phyloP scores from a whole-genome alignment of 495 filamentous ascomycete species.

The Penicillium coffeae region DNA sequence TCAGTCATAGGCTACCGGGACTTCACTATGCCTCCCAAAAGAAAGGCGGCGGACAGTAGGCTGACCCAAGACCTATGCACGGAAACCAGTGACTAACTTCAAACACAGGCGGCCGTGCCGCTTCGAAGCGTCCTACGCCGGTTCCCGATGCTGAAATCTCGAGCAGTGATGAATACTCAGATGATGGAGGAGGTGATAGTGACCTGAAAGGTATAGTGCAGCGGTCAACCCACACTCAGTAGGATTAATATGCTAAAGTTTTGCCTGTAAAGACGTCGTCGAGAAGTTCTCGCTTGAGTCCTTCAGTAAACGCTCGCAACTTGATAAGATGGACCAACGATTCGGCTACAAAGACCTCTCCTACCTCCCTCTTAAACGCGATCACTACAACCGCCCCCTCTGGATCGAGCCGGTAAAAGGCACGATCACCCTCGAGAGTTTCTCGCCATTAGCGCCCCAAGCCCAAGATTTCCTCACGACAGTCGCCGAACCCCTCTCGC shows the following conservation, averaged over 20 bases:
- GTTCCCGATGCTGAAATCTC: slow-evolving; percentile 62
- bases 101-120: slow-evolving; percentile 48
- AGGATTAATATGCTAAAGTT: slow-evolving; percentile 18
- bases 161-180: slow-evolving; percentile 69
- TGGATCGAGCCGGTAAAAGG: slow-evolving; percentile 87
- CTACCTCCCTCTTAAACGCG: slow-evolving; percentile 73
- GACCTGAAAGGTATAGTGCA: slow-evolving; percentile 49
- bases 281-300: slow-evolving; percentile 63
- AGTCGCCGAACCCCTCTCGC: slow-evolving; percentile 87
- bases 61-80: background rate
- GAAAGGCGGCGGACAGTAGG: slow-evolving; percentile 64
- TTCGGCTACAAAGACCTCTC: slow-evolving; percentile 77
- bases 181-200: slow-evolving; percentile 52
- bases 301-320: slow-evolving; percentile 35
- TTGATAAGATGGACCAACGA: slow-evolving; percentile 44
- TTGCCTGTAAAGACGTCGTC: slow-evolving; percentile 48
- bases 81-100: slow-evolving; percentile 27
- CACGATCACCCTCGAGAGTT: slow-evolving; percentile 91
- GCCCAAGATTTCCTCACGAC: slow-evolving; percentile 94
- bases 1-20: background rate
- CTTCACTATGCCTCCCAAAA: slow-evolving; percentile 65
- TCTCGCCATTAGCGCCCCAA: slow-evolving; percentile 76
- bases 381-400: slow-evolving; percentile 82
- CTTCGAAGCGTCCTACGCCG: slow-evolving; percentile 64
- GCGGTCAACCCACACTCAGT: slow-evolving; percentile 36